Percentiles rank a stretch among this genome's conserved stretches.
Evolutionary conservation across 495 filamentous ascomycete genomes (phyloP).

Genomic region (Eremomyces bilateralis): DNA sequence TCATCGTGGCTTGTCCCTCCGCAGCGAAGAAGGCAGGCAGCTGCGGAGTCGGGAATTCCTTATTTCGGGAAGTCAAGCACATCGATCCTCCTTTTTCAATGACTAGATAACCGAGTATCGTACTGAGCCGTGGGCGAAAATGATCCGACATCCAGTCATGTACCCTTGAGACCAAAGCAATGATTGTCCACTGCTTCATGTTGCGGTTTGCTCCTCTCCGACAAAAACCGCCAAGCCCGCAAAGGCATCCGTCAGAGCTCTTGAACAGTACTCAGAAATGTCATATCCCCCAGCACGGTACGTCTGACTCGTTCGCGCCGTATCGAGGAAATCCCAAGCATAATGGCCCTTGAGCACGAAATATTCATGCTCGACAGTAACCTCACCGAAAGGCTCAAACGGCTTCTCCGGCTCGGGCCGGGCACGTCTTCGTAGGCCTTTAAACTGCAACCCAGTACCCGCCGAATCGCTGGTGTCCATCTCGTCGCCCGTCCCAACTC

Average conservation of each 20-base stretch:
- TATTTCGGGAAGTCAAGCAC: no score
- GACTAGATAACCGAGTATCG: no score
- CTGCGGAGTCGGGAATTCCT: no score
- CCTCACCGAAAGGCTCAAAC: conserved; percentile 75
- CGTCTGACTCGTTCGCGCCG: conserved; percentile 31
- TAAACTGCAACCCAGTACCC: conserved; percentile 26
- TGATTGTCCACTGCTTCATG: no score
- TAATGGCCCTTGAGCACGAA: conserved; percentile 49
- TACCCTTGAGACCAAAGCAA: no score
- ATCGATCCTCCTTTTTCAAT: no score
- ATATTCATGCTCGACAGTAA: conserved; percentile 43
- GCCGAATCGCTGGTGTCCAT: conserved; percentile 10
- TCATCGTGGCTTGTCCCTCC: no score
- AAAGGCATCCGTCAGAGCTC: conserved; percentile 75
- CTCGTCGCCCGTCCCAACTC: background rate
- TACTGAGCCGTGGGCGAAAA: no score
- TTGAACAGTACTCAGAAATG: conserved; percentile 53
- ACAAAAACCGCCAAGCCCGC: conserved; percentile 66
- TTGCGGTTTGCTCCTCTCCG: conserved; percentile 56
- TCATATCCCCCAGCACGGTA: conserved; percentile 68
- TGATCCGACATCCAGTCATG: no score
- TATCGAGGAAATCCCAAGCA: conserved; percentile 37
- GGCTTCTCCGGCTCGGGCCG: conserved; percentile 42
- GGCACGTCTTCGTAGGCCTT: conserved; percentile 49
- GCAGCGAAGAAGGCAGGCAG: no score